These are phyloP conservation scores for Leptosphaerulina australis DNA, from an alignment of 2,329 filamentous ascomycete genomes.

Conservation along the genomic window DNA sequence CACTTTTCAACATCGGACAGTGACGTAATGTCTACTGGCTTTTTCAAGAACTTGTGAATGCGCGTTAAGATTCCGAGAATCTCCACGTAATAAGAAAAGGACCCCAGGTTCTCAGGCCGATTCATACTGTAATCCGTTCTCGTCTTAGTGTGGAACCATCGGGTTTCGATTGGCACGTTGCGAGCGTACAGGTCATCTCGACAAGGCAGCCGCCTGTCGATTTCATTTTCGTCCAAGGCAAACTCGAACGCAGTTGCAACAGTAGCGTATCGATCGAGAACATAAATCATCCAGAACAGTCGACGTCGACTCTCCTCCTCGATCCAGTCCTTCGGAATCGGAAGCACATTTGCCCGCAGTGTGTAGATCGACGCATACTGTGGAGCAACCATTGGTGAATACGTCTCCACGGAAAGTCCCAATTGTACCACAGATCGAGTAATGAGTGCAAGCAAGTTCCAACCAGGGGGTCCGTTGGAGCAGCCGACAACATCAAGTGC, in stretches of 20 bases:
- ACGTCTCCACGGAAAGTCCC: conserved; percentile 81
- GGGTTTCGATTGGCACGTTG: conserved; percentile 82
- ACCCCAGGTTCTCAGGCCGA: conserved; percentile 79
- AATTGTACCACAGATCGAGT: conserved; percentile 87
- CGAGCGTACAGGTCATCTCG: conserved; percentile 84
- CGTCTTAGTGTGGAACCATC: conserved; percentile 68
- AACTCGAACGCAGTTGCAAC: conserved; percentile 93
- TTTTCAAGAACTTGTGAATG: conserved; percentile 87
- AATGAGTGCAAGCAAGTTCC: conserved; percentile 89
- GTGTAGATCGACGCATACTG: conserved; percentile 88
- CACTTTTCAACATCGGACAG: conserved; percentile 85
- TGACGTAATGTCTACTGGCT: conserved; percentile 85
- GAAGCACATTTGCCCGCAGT: conserved; percentile 80
- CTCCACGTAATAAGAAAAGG: conserved; percentile 90
- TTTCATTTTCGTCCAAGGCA: conserved; percentile 84
- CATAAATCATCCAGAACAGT: conserved; percentile 93
- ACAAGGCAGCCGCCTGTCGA: conserved; percentile 84
- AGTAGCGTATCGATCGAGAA: conserved; percentile 88
- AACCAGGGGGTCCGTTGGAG: conserved; percentile 88
- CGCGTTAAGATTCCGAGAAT: conserved; percentile 84
- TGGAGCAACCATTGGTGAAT: conserved; percentile 77
- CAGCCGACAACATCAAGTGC: conserved; percentile 83
- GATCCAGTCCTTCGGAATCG: conserved; percentile 82
- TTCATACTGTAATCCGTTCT: conserved; percentile 68
- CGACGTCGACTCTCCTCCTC: conserved; percentile 86